Percentiles rank a stretch among this genome's conserved stretches.
Conservation (phyloP, 2,329 filamentous ascomycete genomes). For the Hypocreales sp. region DNA sequence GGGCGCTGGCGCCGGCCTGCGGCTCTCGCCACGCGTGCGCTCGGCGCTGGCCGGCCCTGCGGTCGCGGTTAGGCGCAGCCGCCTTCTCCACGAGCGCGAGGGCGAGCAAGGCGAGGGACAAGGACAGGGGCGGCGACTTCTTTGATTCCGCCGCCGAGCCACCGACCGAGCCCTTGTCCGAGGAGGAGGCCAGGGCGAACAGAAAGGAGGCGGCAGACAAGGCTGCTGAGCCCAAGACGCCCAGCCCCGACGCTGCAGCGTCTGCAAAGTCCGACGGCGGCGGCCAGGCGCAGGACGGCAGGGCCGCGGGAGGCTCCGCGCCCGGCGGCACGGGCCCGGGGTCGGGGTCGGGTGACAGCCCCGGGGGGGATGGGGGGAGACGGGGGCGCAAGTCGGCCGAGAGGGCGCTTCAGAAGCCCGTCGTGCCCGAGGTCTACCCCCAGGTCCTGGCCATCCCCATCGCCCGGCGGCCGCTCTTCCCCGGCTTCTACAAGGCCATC, state of each 20-base stretch:
- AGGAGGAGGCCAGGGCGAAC: conserved; percentile 36
- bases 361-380: conserved; percentile 46
- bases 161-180: conserved; percentile 29
- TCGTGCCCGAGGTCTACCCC: conserved; percentile 87
- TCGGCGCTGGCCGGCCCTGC: conserved; percentile 14
- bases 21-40: conserved; percentile 14
- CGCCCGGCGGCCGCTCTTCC: conserved; percentile 82
- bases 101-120: conserved; percentile 20
- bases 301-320: conserved; percentile 36
- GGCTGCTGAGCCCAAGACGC: conserved; percentile 29
- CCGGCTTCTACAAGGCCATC: conserved; percentile 97
- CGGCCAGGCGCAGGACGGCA: conserved; percentile 30
- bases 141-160: conserved; percentile 30
- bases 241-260: conserved; percentile 23
- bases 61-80: conserved; percentile 12
- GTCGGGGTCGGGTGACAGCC: conserved; percentile 32
- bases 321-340: conserved; percentile 31
- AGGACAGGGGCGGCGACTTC: conserved; percentile 27
- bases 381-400: conserved; percentile 60
- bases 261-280: conserved; percentile 28
- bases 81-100: conserved; percentile 20
- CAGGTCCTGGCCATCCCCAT: conserved; percentile 97
- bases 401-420: conserved; percentile 68
- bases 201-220: conserved; percentile 29
- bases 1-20: conserved; percentile 12